phyloP scores from a whole-genome alignment of 139 green algal genomes.

The Haematococcus lacustris region DNA sequence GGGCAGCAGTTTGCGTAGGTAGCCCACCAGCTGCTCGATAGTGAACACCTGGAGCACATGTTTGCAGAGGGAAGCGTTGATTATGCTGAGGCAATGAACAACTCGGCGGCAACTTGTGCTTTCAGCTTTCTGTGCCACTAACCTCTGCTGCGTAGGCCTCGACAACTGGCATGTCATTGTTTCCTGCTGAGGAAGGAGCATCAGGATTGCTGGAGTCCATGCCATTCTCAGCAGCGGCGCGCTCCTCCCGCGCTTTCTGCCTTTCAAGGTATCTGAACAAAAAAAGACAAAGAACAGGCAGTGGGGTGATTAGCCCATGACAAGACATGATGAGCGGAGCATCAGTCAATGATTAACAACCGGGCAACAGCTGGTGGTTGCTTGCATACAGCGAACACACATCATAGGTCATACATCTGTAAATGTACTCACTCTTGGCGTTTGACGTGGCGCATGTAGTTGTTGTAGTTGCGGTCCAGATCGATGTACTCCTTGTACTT shows the following conservation, averaged over 20 bases:
- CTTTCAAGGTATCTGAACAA: slow-evolving; percentile 14
- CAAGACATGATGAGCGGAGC: no score
- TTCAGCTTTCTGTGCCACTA: no score
- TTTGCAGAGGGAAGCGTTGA: no score
- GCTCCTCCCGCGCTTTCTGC: slow-evolving; percentile 28
- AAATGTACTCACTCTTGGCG: slow-evolving; percentile 29
- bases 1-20: slow-evolving; percentile 28
- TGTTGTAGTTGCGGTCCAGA: slow-evolving; percentile 28
- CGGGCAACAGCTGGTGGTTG: no score
- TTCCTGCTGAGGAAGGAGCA: not conserved
- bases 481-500: slow-evolving; percentile 41
- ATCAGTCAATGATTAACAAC: no score
- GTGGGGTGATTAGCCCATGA: no score
- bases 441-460: slow-evolving; percentile 18
- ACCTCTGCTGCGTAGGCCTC: slow-evolving; percentile 33
- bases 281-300: no score
- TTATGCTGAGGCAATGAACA: no score
- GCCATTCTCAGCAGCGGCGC: slow-evolving; percentile 12
- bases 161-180: not conserved
- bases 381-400: no score
- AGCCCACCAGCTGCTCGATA: slow-evolving; percentile 32
- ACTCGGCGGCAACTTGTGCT: no score
- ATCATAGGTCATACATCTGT: no score
- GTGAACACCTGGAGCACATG: slow-evolving; percentile 30
- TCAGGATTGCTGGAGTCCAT: not conserved